phyloP scores from a whole-genome alignment of 441 rosid genomes.

The Manihot esculenta region DNA sequence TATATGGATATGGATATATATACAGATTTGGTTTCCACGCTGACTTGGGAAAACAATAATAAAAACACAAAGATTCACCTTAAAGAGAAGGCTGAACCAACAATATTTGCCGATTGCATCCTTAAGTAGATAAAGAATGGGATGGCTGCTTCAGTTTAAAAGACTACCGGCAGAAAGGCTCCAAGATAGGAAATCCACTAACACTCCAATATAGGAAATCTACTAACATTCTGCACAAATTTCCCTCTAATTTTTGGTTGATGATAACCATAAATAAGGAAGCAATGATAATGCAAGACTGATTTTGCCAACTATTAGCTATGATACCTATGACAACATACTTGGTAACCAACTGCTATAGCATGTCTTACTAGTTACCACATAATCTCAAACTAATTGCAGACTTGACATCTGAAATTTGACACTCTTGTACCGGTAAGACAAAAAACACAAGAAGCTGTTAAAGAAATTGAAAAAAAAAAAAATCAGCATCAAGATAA shows the following conservation, averaged over 20 bases:
- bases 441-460: not conserved
- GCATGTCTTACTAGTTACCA: not conserved
- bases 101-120: not conserved
- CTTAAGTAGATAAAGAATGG: not conserved
- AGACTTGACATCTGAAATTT: not conserved
- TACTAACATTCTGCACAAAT: too few species aligned
- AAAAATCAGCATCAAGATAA: conserved; percentile 3
- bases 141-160: too few species aligned
- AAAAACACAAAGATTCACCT: not conserved
- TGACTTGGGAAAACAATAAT: too few species aligned
- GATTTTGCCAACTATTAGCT: not conserved
- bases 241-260: not conserved
- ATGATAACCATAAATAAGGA: not conserved
- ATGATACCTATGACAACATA: not conserved
- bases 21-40: too few species aligned
- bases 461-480: not conserved
- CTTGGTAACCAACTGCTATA: not conserved
- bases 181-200: not conserved
- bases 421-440: not conserved
- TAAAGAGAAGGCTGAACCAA: not conserved
- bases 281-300: not conserved
- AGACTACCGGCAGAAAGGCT: too few species aligned
- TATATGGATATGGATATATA: too few species aligned
- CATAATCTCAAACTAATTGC: not conserved
- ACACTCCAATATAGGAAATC: too few species aligned